Percentiles rank a stretch among this genome's conserved stretches.
Conservation (phyloP, 1,284 basidiomycete genomes). For the Schizophyllum commune region DNA sequence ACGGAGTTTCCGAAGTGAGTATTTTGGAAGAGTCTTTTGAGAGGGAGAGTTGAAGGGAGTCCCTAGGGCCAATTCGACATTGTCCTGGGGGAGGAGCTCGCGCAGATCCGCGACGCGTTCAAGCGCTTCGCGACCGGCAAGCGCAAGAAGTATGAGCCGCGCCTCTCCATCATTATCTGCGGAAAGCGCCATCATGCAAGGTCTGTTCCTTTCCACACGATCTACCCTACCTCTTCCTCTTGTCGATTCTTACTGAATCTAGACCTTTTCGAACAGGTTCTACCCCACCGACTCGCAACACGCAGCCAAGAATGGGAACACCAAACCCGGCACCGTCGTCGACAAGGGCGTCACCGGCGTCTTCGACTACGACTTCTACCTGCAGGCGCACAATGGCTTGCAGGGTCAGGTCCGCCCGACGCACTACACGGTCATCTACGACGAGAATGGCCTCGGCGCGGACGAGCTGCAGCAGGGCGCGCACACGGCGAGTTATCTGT, state of each 20-base stretch:
- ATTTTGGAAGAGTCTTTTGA: too few relatives aligned
- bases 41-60: too few relatives aligned
- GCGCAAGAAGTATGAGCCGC: conserved; percentile 45
- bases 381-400: conserved; percentile 66
- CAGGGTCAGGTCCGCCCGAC: conserved; percentile 54
- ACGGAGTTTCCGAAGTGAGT: conserved; percentile 69
- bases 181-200: conserved; percentile 75
- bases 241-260: too few relatives aligned
- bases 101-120: conserved; percentile 50
- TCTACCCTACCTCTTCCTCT: conserved; percentile 13
- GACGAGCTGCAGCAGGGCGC: conserved; percentile 66
- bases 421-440: conserved; percentile 69
- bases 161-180: conserved; percentile 65
- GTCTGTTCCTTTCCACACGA: conserved; percentile 15
- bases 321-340: conserved; percentile 65
- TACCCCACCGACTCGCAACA: conserved; percentile 42
- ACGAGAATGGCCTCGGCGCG: conserved; percentile 55
- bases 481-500: conserved; percentile 58
- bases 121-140: conserved; percentile 34
- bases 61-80: conserved; percentile 68
- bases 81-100: conserved; percentile 50
- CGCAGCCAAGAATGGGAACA: conserved; percentile 54
- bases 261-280: too few relatives aligned
- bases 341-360: conserved; percentile 67
- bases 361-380: conserved; percentile 72